Evolutionary conservation across 345 rosid species (phyloP), one percentile per base, ranked within the genome.

Genomic region (Brassica carinata): DNA sequence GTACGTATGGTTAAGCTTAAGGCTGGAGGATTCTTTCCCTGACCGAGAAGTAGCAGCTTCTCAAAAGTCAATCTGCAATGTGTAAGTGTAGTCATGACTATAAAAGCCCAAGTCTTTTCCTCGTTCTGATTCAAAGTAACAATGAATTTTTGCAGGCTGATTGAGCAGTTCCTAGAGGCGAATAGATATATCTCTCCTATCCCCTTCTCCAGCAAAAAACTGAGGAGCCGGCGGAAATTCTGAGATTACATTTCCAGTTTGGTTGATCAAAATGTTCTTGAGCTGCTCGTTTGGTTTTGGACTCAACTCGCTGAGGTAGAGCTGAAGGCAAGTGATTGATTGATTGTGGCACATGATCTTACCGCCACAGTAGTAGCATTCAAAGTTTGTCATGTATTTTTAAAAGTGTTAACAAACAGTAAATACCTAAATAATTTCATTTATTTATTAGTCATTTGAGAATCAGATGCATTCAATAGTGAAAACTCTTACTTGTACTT

Each of bases 1-100:
- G 63, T 95, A 95, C 43, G 92, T 92, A 59, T 95, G 98, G 99
- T 86, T 95, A 89, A 85, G 98, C 89, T 90, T 85, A 82, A 91
- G 91, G 27, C 81, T 92, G 63, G 96, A 92, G 73, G 97, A 90
- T 64, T 87, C 98, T 3, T 94, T 91, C 84, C 97, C 94, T 2
- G 98, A 91, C 83, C 84, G 80, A 3, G 93, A 90, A 81, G 79
- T 91, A 48, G 98, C 98, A 43, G 83, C 92, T 78, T 89, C 94
- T 8, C 98, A 94, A 86, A 92, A 90, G 77, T 84, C 87, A 36
- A 82, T 92, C 67, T 94, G 97, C 84, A 81, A 90, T 86, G 15
- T 84, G 99, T 95, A 82, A 89, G 98, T 86, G 97, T 86, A 71
- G 53, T 66, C 51, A 10, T 4, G 2, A 15, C 17, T 66, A 10